These are phyloP conservation scores for Cyberlindnera misumaiensis DNA, from an alignment of 805 yeast species.

Conservation along the genomic window DNA sequence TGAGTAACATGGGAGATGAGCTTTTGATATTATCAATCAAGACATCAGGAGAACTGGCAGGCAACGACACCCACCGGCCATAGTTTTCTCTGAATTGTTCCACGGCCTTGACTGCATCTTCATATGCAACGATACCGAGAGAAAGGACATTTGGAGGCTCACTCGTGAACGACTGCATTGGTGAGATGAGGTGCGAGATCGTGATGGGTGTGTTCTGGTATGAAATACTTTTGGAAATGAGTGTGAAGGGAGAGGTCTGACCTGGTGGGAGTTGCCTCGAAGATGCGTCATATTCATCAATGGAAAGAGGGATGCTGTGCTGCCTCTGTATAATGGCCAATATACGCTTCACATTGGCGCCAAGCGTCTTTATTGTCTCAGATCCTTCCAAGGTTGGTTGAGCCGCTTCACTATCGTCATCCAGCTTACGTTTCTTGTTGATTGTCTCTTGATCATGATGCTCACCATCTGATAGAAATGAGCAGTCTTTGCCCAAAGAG, in stretches of 20 bases:
- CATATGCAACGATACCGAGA: constrained; percentile 39
- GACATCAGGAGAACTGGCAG: constrained; percentile 40
- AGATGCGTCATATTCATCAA: constrained; percentile 6
- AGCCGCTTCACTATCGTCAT: constrained; percentile 9
- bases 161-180: constrained; percentile 5
- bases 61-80: constrained; percentile 75
- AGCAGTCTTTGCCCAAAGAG: constrained; percentile 43
- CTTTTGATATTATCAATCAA: constrained; percentile 42
- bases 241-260: constrained; percentile 18
- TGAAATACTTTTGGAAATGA: constrained; percentile 19
- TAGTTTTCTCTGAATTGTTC: constrained; percentile 57
- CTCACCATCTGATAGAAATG: constrained; percentile 15
- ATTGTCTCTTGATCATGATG: constrained; percentile 8
- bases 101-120: constrained; percentile 44
- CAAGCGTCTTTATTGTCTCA: constrained; percentile 5
- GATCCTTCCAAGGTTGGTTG: constrained; percentile 10
- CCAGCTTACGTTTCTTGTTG: constrained; percentile 9
- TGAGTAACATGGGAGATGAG: constrained; percentile 55
- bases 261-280: constrained; percentile 24
- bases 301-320: constrained; percentile 1
- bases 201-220: constrained; percentile 13
- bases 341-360: constrained; percentile 12
- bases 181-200: constrained; percentile 11
- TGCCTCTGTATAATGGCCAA: constrained; percentile 11
- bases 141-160: constrained; percentile 42